These are phyloP conservation scores for Puccinia novopanici DNA, from an alignment of 1,284 basidiomycete genomes.

Conservation along the genomic window DNA sequence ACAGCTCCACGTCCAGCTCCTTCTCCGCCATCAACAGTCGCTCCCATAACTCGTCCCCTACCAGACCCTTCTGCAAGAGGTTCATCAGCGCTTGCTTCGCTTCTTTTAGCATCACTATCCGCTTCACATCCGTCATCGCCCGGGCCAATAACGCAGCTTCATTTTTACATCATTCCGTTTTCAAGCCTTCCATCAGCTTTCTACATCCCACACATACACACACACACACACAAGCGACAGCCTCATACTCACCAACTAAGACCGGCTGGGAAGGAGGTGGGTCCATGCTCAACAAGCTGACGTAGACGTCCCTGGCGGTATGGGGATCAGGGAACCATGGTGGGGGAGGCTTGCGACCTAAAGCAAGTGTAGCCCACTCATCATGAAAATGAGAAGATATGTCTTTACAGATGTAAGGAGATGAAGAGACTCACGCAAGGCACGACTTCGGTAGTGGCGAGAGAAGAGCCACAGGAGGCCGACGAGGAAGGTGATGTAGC, in stretches of 20 bases:
- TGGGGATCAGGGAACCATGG: slow-evolving; percentile 82
- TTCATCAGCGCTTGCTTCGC: slow-evolving; percentile 88
- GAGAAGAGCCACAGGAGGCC: slow-evolving; percentile 85
- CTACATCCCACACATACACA: neutral
- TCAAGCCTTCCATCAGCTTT: neutral
- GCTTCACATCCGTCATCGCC: slow-evolving; percentile 85
- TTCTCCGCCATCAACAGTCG: slow-evolving; percentile 88
- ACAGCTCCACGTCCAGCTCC: slow-evolving; percentile 91
- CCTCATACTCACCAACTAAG: slow-evolving; percentile 65
- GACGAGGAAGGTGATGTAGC: slow-evolving; percentile 84
- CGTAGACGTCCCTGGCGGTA: slow-evolving; percentile 83
- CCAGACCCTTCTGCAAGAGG: slow-evolving; percentile 85
- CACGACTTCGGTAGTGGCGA: slow-evolving; percentile 78
- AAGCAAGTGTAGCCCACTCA: neutral
- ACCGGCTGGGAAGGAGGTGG: slow-evolving; percentile 78
- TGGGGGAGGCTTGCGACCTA: slow-evolving; percentile 69
- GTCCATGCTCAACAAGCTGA: slow-evolving; percentile 77
- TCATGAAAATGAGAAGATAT: slow-evolving; percentile 6
- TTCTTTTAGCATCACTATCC: slow-evolving; percentile 83
- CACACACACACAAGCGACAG: neutral
- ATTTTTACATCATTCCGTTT: neutral
- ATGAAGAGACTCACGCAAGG: slow-evolving; percentile 66
- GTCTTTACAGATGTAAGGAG: too few relatives aligned
- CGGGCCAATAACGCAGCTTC: slow-evolving; percentile 82
- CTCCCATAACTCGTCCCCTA: slow-evolving; percentile 95